Conservation (phyloP, 2,329 filamentous ascomycete species). For the Microascus cirrosus region DNA sequence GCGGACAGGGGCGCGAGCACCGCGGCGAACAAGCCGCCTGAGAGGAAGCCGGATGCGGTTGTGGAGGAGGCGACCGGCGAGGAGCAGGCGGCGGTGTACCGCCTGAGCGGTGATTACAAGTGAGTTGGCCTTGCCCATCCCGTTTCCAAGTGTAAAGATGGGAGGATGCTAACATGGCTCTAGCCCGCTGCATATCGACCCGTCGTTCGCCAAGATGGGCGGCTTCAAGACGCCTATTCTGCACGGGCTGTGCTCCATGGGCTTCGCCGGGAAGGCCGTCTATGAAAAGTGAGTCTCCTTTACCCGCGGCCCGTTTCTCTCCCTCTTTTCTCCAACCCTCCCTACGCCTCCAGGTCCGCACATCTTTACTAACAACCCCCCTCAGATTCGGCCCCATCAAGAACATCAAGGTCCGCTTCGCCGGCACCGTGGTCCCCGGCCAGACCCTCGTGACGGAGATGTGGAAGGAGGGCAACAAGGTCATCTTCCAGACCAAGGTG, state of each 20-base stretch:
- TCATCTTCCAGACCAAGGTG: constrained; percentile 79
- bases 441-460: constrained; percentile 89
- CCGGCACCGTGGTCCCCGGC: constrained; percentile 72
- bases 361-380: constrained; percentile 1
- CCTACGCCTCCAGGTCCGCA: constrained; percentile 2
- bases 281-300: constrained; percentile 44
- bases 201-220: constrained; percentile 84
- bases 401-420: constrained; percentile 89
- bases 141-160: background rate
- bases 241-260: constrained; percentile 94
- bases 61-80: constrained; percentile 78
- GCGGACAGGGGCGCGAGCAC: constrained; percentile 70
- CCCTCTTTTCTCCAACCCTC: background rate
- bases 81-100: constrained; percentile 89
- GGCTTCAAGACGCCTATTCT: constrained; percentile 92
- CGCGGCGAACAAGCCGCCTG: constrained; percentile 66
- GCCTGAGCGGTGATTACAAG: constrained; percentile 89
- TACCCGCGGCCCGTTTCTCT: background rate
- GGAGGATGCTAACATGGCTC: background rate
- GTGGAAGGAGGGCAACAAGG: constrained; percentile 76
- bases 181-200: constrained; percentile 85
- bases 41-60: constrained; percentile 66
- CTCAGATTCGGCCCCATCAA: constrained; percentile 61
- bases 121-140: constrained; percentile 16
- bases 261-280: constrained; percentile 82